phyloP scores from a whole-genome alignment of 352 stramenopile genomes.

The Phytophthora citricola region DNA sequence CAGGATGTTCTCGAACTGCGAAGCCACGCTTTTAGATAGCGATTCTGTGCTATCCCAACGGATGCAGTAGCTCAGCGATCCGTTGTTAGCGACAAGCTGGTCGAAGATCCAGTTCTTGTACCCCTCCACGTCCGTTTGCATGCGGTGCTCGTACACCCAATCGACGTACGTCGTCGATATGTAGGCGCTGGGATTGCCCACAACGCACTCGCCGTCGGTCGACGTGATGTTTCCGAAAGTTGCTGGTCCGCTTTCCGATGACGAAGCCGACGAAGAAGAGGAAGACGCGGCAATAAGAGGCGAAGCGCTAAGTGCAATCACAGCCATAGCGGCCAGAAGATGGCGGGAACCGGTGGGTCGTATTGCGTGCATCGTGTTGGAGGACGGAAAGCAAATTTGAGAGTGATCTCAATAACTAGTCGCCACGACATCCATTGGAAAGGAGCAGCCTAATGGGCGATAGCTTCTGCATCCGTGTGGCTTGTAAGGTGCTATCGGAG shows the following conservation, averaged over 20 bases:
- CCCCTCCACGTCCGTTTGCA: slow-evolving; percentile 13
- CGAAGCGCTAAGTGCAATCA: not conserved
- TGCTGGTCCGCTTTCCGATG: not conserved
- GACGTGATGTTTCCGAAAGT: slow-evolving; percentile 17
- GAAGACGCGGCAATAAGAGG: not conserved
- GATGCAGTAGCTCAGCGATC: slow-evolving; percentile 45
- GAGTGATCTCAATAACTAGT: not conserved
- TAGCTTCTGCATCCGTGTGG: not conserved
- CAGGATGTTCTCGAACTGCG: slow-evolving; percentile 47
- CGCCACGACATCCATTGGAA: not conserved
- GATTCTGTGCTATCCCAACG: slow-evolving; percentile 47
- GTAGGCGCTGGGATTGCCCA: slow-evolving; percentile 11
- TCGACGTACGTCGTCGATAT: slow-evolving; percentile 4
- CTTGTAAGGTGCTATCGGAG: not conserved
- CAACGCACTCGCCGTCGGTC: slow-evolving; percentile 2
- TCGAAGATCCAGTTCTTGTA: slow-evolving; percentile 42
- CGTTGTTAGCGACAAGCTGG: slow-evolving; percentile 33
- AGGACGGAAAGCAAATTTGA: not conserved
- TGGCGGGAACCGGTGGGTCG: not conserved
- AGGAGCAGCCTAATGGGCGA: not conserved
- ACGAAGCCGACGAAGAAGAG: not conserved
- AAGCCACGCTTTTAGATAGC: slow-evolving; percentile 33
- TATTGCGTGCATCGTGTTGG: not conserved
- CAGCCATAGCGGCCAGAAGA: not conserved
- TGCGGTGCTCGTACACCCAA: slow-evolving; percentile 27